Evolutionary conservation across 2,329 filamentous ascomycete genomes (phyloP).

Genomic region (Aaosphaeria arxii): DNA sequence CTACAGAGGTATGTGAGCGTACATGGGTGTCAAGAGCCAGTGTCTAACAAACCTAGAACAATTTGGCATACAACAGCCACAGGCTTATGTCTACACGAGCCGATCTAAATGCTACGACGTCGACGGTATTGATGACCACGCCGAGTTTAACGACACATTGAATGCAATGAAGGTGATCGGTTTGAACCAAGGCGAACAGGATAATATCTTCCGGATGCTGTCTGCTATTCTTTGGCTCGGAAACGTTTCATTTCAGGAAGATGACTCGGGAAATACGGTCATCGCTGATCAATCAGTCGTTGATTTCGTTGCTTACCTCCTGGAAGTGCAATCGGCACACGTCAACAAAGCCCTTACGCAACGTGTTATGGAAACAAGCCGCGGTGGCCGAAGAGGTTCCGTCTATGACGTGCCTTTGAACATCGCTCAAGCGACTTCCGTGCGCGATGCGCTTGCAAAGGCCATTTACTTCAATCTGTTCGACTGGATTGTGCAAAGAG

Average conservation of each 20-base stretch:
- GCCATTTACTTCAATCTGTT: constrained; percentile 98
- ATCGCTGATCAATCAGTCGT: constrained; percentile 88
- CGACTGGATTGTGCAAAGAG: constrained; percentile 93
- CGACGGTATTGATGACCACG: constrained; percentile 85
- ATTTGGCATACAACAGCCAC: constrained; percentile 89
- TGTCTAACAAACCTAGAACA: constrained; percentile 48
- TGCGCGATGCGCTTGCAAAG: constrained; percentile 87
- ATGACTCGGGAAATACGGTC: constrained; percentile 82
- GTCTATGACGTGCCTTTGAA: constrained; percentile 78
- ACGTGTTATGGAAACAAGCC: constrained; percentile 73
- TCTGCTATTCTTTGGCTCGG: constrained; percentile 90
- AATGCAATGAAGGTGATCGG: constrained; percentile 96
- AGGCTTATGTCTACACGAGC: constrained; percentile 92
- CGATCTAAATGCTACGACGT: constrained; percentile 94
- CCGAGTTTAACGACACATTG: constrained; percentile 85
- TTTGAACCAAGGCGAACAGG: constrained; percentile 81
- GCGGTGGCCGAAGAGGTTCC: constrained; percentile 64
- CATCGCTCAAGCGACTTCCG: constrained; percentile 77
- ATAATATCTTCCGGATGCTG: constrained; percentile 95
- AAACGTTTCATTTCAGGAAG: constrained; percentile 87
- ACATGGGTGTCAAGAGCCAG: neutral
- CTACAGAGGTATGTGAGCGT: constrained; percentile 59
- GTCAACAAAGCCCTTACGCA: constrained; percentile 86
- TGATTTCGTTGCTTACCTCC: constrained; percentile 88
- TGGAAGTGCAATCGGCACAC: constrained; percentile 79